Base-by-base conservation (phyloP, 805 yeast species). In the Candida nemodendra region DNA sequence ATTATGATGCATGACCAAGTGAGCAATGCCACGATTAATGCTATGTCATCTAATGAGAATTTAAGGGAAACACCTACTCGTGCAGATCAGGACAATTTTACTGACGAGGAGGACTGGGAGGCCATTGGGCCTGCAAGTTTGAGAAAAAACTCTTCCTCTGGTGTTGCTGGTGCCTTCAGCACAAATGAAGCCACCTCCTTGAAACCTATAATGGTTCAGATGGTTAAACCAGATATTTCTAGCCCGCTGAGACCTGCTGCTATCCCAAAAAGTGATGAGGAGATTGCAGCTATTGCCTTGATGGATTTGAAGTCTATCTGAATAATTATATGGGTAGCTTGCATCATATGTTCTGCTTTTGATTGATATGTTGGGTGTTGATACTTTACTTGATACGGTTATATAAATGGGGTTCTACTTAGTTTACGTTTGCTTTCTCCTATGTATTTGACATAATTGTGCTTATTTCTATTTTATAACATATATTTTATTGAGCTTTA, bases 41-140 rank as follows among this genome's bases (percentile, higher is more conserved):
- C 41, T 15, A 32, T 29, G 5, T 22, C 42, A 15, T 50, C 64
- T 13, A 50, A 55, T 14, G 53, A 51, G 16, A 48, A 42, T 25
- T 29, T 42, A 9, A 34, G 34, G 23, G 41, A 30, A 13, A 34
- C 9, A 30, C 44, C 5, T 29, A 22, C 18, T 12, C 34, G 31
- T 17, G 24, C 24, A n/a, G 38, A 34, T 11, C 27, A 34, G 36
- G 73, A 80, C 30, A 95, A 87, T 54, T 51, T 42, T 36, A 91
- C 99, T 0, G 99, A 91, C 61, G 98, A 91, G 56, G 99, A 91
- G 62, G 98, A 91, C 62, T 91, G 99, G 99, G 84, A 81, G 45
- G 66, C 88, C 0, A 82, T 90, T 37, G 97, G 97, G 1, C 89
- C 96, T 0, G 81, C 76, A 26, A 67, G 77, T 29, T 65, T 88